Conservation (phyloP, 352 stramenopile genomes). For the Pythium biforme region DNA sequence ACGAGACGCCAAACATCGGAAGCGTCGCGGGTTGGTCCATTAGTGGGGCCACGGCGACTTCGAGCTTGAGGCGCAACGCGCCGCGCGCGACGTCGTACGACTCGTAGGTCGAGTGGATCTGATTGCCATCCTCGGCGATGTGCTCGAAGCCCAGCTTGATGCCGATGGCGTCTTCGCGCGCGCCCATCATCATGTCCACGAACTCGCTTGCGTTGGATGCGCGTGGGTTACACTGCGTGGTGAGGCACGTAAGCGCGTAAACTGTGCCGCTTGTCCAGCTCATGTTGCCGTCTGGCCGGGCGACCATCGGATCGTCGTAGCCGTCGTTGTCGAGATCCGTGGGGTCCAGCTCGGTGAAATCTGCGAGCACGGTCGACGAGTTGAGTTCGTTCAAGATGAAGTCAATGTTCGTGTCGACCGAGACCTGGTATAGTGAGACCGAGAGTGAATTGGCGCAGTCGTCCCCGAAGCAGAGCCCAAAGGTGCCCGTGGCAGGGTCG, state of each 20-base stretch:
- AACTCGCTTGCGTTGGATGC: neutral
- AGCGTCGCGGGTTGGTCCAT: neutral
- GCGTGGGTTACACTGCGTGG: neutral
- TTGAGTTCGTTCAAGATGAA: neutral
- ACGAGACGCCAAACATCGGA: slow-evolving; percentile 1
- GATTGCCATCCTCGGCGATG: neutral
- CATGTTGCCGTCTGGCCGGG: neutral
- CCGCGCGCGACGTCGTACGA: neutral
- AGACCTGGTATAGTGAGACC: neutral
- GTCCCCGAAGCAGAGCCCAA: slow-evolving; percentile 2
- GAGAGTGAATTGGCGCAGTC: slow-evolving; percentile 12
- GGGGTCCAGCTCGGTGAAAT: neutral
- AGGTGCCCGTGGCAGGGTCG: neutral
- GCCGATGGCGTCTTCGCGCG: neutral
- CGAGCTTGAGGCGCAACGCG: slow-evolving; percentile 3
- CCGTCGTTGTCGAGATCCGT: neutral
- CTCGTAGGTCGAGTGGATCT: neutral
- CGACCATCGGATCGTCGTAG: neutral
- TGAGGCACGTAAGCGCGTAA: neutral
- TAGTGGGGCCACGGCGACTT: neutral
- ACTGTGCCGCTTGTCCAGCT: neutral
- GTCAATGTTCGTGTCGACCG: neutral
- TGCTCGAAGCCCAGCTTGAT: neutral
- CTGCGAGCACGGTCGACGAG: neutral
- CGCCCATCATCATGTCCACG: neutral